Evolutionary conservation across 306 rosid genomes (phyloP).

Genomic region (Fragaria vesca): DNA sequence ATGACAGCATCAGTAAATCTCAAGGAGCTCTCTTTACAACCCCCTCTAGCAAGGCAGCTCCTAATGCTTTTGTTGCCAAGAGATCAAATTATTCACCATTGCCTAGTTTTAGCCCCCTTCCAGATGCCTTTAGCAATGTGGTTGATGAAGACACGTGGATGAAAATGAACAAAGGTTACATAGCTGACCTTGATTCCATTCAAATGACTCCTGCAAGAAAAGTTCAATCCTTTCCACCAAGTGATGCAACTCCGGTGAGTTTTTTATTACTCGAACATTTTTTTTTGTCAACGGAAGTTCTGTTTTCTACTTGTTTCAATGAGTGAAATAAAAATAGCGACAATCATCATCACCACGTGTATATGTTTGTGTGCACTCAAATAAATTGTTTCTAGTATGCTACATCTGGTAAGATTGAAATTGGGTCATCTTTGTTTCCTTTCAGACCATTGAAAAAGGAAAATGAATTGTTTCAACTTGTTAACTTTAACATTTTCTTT

Average conservation of each 20-base stretch:
- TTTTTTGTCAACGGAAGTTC: neutral
- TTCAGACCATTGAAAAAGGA: neutral
- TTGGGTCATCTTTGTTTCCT: neutral
- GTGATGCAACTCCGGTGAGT: slow-evolving; percentile 63
- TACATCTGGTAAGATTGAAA: neutral
- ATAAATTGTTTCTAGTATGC: neutral
- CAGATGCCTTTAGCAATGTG: slow-evolving; percentile 69
- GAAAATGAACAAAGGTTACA: slow-evolving; percentile 83
- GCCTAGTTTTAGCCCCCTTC: slow-evolving; percentile 74
- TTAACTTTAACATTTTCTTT: neutral
- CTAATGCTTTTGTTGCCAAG: slow-evolving; percentile 69
- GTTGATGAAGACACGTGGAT: slow-evolving; percentile 93
- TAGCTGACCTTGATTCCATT: slow-evolving; percentile 82
- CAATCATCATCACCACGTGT: neutral
- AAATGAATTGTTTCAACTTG: neutral
- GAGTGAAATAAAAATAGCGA: neutral
- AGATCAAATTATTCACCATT: slow-evolving; percentile 57
- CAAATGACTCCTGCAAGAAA: slow-evolving; percentile 70
- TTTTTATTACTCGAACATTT: neutral
- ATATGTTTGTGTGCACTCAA: neutral
- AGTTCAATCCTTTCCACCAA: slow-evolving; percentile 66
- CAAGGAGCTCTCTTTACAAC: slow-evolving; percentile 68
- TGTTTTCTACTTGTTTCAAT: neutral
- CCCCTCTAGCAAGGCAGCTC: slow-evolving; percentile 65
- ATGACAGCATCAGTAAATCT: slow-evolving; percentile 42